Conservation (phyloP, 164 flowering plant genomes). For the Nymphaea colorata region DNA sequence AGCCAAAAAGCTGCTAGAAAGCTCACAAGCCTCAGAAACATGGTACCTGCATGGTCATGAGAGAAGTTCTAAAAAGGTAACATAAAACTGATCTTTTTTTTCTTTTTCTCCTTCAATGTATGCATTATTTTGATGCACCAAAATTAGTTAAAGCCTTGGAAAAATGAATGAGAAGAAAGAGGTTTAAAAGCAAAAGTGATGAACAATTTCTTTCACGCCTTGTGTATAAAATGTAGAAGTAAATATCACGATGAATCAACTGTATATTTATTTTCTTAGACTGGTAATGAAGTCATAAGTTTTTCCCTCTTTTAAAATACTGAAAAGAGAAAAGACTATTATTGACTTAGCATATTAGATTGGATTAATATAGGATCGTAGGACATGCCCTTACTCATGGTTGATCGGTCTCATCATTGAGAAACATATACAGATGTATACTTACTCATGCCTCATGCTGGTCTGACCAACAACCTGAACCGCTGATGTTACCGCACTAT, state of each 20-base stretch:
- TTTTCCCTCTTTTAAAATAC: too few relatives aligned
- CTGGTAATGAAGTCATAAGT: too few relatives aligned
- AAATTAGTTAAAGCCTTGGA: neutral
- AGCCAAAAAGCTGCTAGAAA: slow-evolving; percentile 37
- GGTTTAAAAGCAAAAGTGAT: neutral
- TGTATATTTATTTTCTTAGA: too few relatives aligned
- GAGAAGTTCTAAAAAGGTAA: neutral
- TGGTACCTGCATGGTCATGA: slow-evolving; percentile 1
- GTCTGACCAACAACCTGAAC: slow-evolving; percentile 27
- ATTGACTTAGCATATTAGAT: neutral
- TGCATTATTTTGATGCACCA: neutral
- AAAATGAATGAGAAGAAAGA: neutral
- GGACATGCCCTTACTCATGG: too few relatives aligned
- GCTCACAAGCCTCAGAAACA: slow-evolving; percentile 68
- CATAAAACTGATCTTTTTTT: neutral
- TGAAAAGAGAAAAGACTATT: too few relatives aligned
- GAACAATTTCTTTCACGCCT: neutral
- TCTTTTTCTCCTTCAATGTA: neutral
- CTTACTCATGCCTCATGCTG: slow-evolving; percentile 19
- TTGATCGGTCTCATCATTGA: too few relatives aligned
- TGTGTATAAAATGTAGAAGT: too few relatives aligned
- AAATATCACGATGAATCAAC: too few relatives aligned
- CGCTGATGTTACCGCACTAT: slow-evolving; percentile 34
- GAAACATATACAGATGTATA: neutral
- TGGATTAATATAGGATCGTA: too few relatives aligned